These are phyloP conservation scores for Cicer yamashitae DNA, from an alignment of 306 rosid species.

Conservation along the genomic window DNA sequence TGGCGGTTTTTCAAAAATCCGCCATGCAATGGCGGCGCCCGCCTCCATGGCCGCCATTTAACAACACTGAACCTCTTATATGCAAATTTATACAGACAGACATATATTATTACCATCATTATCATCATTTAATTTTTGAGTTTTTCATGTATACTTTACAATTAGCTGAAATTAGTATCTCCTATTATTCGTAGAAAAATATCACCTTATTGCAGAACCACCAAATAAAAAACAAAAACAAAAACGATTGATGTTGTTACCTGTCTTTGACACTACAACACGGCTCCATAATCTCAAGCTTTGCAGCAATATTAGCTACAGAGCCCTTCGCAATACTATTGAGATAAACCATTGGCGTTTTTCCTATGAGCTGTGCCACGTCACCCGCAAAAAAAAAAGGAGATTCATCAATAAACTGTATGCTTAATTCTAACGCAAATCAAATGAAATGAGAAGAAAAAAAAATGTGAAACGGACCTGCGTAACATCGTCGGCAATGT, in stretches of 20 bases:
- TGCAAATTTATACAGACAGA: constrained; percentile 6
- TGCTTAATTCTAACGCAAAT: constrained; percentile 21
- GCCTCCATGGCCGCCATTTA: too few species aligned
- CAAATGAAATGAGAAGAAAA: not conserved
- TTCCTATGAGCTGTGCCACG: constrained; percentile 84
- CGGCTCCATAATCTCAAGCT: constrained; percentile 99
- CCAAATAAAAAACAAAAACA: not conserved
- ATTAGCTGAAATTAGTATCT: not conserved
- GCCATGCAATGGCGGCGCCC: too few species aligned
- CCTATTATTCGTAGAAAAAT: not conserved
- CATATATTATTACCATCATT: constrained; percentile 11
- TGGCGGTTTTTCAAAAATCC: too few species aligned
- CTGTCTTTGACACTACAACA: constrained; percentile 99
- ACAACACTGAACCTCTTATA: constrained; percentile 23
- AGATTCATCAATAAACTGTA: not conserved
- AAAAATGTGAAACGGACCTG: constrained; percentile 49
- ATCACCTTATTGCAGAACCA: not conserved
- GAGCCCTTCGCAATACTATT: constrained; percentile 79
- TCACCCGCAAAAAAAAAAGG: constrained; percentile 44
- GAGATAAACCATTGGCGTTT: constrained; percentile 98
- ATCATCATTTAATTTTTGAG: not conserved
- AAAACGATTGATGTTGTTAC: constrained; percentile 48
- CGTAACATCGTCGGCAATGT: constrained; percentile 87
- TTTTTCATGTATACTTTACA: constrained; percentile 9
- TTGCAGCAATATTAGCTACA: constrained; percentile 92